These are phyloP conservation scores for Xylariaceae sp. DNA, from an alignment of 2,329 filamentous ascomycete species.

Conservation along the genomic window DNA sequence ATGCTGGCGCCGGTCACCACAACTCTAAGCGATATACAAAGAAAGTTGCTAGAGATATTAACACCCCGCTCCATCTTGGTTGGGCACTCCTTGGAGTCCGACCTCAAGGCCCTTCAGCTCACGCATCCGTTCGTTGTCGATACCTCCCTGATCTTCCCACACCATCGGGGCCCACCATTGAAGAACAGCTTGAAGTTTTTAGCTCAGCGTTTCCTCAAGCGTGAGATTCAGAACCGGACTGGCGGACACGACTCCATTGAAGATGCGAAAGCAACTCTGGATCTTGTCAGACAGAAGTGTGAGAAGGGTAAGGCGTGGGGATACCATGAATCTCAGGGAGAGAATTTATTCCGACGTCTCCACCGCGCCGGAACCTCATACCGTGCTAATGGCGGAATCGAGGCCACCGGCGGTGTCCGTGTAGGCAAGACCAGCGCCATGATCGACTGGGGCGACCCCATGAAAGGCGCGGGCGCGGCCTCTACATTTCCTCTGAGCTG, in stretches of 20 bases:
- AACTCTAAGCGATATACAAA: constrained; percentile 75
- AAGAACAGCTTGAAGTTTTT: constrained; percentile 91
- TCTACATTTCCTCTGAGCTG: constrained; percentile 55
- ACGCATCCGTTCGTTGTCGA: constrained; percentile 93
- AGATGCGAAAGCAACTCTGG: constrained; percentile 84
- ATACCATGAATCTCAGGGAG: constrained; percentile 68
- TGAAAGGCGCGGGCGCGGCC: constrained; percentile 51
- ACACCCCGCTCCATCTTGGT: constrained; percentile 68
- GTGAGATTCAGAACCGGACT: constrained; percentile 78
- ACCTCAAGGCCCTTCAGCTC: constrained; percentile 76
- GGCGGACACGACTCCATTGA: constrained; percentile 86
- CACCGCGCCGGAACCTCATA: constrained; percentile 57
- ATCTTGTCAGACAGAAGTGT: constrained; percentile 92
- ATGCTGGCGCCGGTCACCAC: constrained; percentile 82
- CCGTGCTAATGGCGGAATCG: constrained; percentile 54
- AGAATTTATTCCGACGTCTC: constrained; percentile 86
- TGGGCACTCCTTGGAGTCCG: constrained; percentile 77
- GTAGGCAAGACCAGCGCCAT: constrained; percentile 64
- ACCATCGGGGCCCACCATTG: constrained; percentile 80
- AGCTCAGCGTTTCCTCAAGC: constrained; percentile 74
- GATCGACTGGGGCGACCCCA: constrained; percentile 84
- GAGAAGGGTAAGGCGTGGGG: constrained; percentile 88
- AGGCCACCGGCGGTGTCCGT: constrained; percentile 51
- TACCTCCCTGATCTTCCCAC: constrained; percentile 83
- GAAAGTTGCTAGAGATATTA: constrained; percentile 66